phyloP scores from a whole-genome alignment of 306 rosid species.

The Spatholobus suberectus region DNA sequence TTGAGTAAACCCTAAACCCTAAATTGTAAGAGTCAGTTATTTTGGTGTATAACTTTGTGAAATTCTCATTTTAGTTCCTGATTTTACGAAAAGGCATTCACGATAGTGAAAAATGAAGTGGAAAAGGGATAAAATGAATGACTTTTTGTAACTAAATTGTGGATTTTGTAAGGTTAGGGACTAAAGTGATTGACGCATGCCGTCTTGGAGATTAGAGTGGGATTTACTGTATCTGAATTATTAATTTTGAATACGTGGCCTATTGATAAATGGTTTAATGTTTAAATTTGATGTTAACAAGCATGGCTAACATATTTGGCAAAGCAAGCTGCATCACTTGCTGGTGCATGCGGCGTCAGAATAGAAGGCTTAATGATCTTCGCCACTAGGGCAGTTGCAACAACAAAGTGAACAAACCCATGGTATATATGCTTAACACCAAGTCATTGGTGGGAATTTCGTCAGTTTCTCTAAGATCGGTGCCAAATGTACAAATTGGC shows the following conservation, averaged over 20 bases:
- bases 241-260: background rate
- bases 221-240: background rate
- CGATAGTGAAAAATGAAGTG: background rate
- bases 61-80: background rate
- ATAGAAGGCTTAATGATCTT: background rate
- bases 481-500: constrained; percentile 46
- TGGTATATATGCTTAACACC: constrained; percentile 40
- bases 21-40: background rate
- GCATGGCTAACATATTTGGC: too few relatives aligned
- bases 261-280: constrained; percentile 1
- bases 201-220: background rate
- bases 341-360: too few relatives aligned
- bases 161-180: background rate
- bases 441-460: constrained; percentile 48
- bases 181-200: background rate
- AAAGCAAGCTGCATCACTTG: too few relatives aligned
- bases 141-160: background rate
- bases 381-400: background rate
- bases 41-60: background rate
- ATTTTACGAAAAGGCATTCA: background rate
- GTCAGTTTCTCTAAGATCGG: constrained; percentile 12
- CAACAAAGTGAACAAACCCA: background rate
- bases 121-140: background rate
- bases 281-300: background rate
- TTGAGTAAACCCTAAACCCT: background rate